Evolutionary conservation across 2,329 filamentous ascomycete species (phyloP), one percentile per base, ranked within the genome.

Genomic region (Pestalotiopsis sp.): DNA sequence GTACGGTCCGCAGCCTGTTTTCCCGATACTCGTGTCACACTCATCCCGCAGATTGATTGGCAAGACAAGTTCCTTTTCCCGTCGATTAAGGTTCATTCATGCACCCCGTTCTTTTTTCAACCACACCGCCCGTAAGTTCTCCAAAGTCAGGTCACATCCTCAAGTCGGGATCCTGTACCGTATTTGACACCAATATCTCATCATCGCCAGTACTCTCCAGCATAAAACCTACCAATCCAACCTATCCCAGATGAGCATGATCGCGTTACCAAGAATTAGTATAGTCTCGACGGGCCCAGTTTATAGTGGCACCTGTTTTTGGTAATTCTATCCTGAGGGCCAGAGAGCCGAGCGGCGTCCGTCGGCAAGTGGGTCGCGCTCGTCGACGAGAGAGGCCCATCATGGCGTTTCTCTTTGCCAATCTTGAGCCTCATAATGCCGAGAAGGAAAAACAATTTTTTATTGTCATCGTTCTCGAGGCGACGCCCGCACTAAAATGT

Each of bases 371-470:
- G 31, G 31, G 31, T 31, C 31, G 31, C 31, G 31, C 31, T 9
- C 31, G 31, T 36, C 31, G 31, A 23, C 45, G 7, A 20, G 45
- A 17, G 45, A 52, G 45, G 17, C 45, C 41, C 45, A 52, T 52
- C 45, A 9, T 12, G 17, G 45, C 45, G 45, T 52, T 23, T 52
- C 45, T 52, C 45, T 52, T 59, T 59, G 27, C 23, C 57, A 59
- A 59, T 59, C 57, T 36, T 59, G 57, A 59, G 57, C 57, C 57
- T 59, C 25, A 36, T 12, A 59, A 27, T 59, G 57, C 57, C 57
- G 57, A 59, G 25, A 7, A 36, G 31, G 31, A 36, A 36, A 17
- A n/a, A 23, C n/a, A 9, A 11, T 5, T 52, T n/a, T 52, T 52
- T 9, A 36, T 9, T 36, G 31, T 9, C 31, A 36, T 36, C 31